Percentiles rank a stretch among this genome's conserved stretches.
Conservation (phyloP, 441 rosid genomes). For the Breynia disticha region DNA sequence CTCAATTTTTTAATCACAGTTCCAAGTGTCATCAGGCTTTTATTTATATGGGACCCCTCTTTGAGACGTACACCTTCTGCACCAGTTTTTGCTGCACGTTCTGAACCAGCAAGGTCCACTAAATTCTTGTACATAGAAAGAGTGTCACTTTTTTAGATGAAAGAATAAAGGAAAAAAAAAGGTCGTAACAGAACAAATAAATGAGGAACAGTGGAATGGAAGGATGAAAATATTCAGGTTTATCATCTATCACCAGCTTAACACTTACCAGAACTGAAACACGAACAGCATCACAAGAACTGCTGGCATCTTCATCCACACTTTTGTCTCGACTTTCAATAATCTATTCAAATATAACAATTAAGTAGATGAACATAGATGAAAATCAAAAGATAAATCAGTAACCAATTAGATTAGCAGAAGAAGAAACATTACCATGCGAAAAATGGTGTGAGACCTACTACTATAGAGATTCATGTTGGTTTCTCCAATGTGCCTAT, state of each 20-base stretch:
- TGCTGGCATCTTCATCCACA: conserved; percentile 47
- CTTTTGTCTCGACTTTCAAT: conserved; percentile 88
- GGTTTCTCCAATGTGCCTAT: conserved; percentile 94
- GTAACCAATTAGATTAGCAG: conserved; percentile 5
- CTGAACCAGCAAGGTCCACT: conserved; percentile 99
- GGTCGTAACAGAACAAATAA: neutral
- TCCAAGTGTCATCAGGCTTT: conserved; percentile 94
- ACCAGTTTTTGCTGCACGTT: conserved; percentile 96
- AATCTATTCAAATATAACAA: conserved; percentile 37
- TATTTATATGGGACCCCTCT: conserved; percentile 96
- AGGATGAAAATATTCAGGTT: neutral
- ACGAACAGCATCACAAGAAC: conserved; percentile 89
- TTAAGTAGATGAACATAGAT: conserved; percentile 11
- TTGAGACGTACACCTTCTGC: conserved; percentile 96
- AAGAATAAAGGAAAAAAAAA: neutral
- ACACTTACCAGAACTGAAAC: conserved; percentile 83
- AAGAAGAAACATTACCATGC: conserved; percentile 57
- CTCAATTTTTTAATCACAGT: conserved; percentile 94
- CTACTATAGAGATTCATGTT: conserved; percentile 90
- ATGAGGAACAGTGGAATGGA: no score
- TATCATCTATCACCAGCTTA: neutral
- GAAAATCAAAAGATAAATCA: conserved; percentile 5
- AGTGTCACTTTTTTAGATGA: no score
- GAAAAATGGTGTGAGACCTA: conserved; percentile 92
- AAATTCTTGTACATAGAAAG: conserved; percentile 48